These are phyloP conservation scores for Halophytophthora polymorphica DNA, from an alignment of 352 stramenopile genomes.

Conservation along the genomic window DNA sequence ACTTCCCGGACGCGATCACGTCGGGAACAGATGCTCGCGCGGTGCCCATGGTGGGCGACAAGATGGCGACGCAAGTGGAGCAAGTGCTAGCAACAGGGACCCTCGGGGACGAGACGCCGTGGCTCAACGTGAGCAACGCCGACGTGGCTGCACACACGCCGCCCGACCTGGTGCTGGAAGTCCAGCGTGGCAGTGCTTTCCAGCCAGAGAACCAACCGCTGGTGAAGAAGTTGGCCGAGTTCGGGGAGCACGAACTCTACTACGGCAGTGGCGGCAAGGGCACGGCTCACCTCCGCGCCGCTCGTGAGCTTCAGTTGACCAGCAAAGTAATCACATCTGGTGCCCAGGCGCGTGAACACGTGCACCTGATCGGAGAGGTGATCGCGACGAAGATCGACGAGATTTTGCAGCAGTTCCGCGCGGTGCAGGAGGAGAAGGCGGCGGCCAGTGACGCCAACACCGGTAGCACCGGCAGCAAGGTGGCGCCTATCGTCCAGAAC, in stretches of 20 bases:
- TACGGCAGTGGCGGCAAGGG: constrained; percentile 72
- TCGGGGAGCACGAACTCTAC: constrained; percentile 69
- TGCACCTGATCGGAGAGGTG: constrained; percentile 62
- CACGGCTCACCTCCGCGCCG: constrained; percentile 60
- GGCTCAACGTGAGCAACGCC: constrained; percentile 41
- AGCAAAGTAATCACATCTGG: constrained; percentile 51
- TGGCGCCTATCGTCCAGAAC: constrained; percentile 69
- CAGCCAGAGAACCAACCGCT: constrained; percentile 60
- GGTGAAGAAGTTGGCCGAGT: constrained; percentile 60
- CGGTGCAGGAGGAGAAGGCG: constrained; percentile 48
- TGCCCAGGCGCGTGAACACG: constrained; percentile 32
- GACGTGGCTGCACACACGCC: constrained; percentile 36
- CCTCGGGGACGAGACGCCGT: constrained; percentile 39
- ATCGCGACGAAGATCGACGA: constrained; percentile 80
- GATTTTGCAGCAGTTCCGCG: constrained; percentile 63
- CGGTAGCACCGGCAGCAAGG: constrained; percentile 38
- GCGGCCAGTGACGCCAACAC: constrained; percentile 13
- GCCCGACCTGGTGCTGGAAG: constrained; percentile 45
- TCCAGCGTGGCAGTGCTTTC: constrained; percentile 42
- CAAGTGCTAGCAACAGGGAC: constrained; percentile 51
- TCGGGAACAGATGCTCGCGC: constrained; percentile 33
- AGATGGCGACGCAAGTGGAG: constrained; percentile 58
- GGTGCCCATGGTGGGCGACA: constrained; percentile 52
- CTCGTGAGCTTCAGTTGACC: constrained; percentile 55
- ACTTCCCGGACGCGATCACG: constrained; percentile 47